Evolutionary conservation across 1,139 yeast species (phyloP), one percentile per base, ranked within the genome.

Genomic region (Pichia sp.): DNA sequence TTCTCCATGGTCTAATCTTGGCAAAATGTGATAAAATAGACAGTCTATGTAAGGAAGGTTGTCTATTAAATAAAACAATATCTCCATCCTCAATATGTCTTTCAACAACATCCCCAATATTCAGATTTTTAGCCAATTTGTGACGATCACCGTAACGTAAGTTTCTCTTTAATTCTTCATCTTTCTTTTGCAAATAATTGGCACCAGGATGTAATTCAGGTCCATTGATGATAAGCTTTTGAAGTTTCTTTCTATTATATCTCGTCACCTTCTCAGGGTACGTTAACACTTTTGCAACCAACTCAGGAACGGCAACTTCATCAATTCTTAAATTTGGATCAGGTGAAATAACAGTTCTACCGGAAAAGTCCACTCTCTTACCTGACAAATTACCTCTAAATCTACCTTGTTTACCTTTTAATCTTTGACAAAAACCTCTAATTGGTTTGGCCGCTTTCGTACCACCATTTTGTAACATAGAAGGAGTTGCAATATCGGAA

Each of bases 331-430:
- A 72, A 64, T 94, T 94, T 33, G 98, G 99, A 68, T 94, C 99
- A 0, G 99, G 99, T 1, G 98, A 92, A 62, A 94, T 92, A 56
- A 94, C 99, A 0, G 98, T 94, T 71, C 99, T 79, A 44, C 95
- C 98, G 0, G 97, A 90, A 63, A 94, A 94, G 65, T 94, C 99
- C 38, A 94, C 99, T 71, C 99, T 85, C 65, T 94, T 94, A 65
- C 99, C 99, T 1, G 97, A 88, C 55, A 94, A 69, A 61, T 94
- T 94, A 53, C 99, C 99, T 72, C 99, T 77, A 67, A 94, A 94
- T 62, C 99, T 84, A 59, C 99, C 99, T 65, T 92, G 98, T 59
- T 94, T 94, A 64, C 99, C 99, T 68, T 94, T 94, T 52, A 94
- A 73, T 62, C 99, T 79, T 67, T 94, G 99, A 64, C 98, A 92